A percentile compares a stretch with the other conserved stretches of the same genome.
phyloP scores from a whole-genome alignment of 495 filamentous ascomycete genomes.

The Glutinoglossum americanum region DNA sequence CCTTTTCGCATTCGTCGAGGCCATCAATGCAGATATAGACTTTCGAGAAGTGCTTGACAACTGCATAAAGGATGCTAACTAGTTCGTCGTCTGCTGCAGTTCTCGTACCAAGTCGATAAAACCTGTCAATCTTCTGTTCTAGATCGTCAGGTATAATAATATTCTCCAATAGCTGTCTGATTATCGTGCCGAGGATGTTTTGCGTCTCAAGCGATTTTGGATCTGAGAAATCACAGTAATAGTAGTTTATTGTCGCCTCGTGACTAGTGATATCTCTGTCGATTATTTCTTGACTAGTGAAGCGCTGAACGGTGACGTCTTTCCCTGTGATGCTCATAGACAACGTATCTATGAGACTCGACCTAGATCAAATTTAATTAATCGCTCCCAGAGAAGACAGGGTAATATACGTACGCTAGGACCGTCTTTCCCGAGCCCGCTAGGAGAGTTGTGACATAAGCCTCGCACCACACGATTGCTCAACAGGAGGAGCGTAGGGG shows the following conservation, averaged over 20 bases:
- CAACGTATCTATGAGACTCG: slow-evolving; percentile 4
- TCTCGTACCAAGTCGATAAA: not conserved
- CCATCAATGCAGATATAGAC: slow-evolving; percentile 10
- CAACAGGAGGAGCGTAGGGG: not conserved
- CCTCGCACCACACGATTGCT: not conserved
- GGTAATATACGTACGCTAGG: slow-evolving; percentile 4
- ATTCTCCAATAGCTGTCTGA: slow-evolving; percentile 8
- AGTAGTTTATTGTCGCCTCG: slow-evolving; percentile 2
- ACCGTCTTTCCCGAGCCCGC: slow-evolving; percentile 12
- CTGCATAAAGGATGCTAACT: not conserved
- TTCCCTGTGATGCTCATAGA: not conserved
- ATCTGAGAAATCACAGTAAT: slow-evolving; percentile 11
- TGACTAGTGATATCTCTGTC: not conserved
- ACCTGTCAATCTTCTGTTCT: slow-evolving; percentile 1
- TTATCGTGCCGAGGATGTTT: slow-evolving; percentile 7
- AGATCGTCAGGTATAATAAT: slow-evolving; percentile 3
- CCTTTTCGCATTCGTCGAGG: slow-evolving; percentile 12
- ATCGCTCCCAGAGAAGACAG: not conserved
- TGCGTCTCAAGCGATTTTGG: slow-evolving; percentile 5
- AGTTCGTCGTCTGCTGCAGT: slow-evolving; percentile 1
- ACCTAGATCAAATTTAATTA: not conserved
- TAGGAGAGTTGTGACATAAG: not conserved
- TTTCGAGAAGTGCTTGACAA: not conserved
- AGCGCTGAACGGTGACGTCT: not conserved
- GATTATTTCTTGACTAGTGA: not conserved